Evolutionary conservation across 208 protist genomes (phyloP), one percentile per base, ranked within the genome.

Genomic region (Trypanosoma cruzi): DNA sequence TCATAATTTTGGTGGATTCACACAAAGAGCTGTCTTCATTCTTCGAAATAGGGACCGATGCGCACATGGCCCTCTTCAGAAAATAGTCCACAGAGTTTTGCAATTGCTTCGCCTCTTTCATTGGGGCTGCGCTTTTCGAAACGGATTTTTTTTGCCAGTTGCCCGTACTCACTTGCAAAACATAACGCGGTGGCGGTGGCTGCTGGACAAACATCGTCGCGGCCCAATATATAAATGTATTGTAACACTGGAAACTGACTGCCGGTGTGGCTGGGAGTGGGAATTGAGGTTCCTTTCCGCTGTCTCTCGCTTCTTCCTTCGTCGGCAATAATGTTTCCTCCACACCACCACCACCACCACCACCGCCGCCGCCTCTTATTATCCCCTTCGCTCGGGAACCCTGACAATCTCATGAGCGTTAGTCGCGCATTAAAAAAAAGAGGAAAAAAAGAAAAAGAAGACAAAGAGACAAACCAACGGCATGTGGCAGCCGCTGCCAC

Each of bases 81-180:
- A 89, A 87, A 55, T 81, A 86, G 56, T 94, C 89, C 36, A 82
- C 83, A 31, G 86, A 87, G 68, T 83, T 90, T 46, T 90, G 84
- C 29, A 82, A 63, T 2, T 18, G 29, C 50, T 36, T 4, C 24
- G 42, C 32, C 3, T 24, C 7, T 31, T 26, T n/a, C 29, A 32
- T 59, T 37, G 16, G 22, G 16, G 16, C 20, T 6, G 56, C 1
- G 22, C 44, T 36, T 6, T 31, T 14, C 13, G 53, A 37, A 1
- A 24, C 48, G 7, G 72, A 29, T 53, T 73, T 58, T 7, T 46
- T 67, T 14, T 42, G n/a, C 73, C 73, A 79, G 28, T 73, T 79
- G 5, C 73, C 68, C 2, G 66, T 79, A 34, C 60, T 61, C 14
- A 63, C 44, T 28, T 74, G 60, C 8, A 79, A 29, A 28, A 73